Evolutionary conservation across 495 filamentous ascomycete genomes (phyloP).

Genomic region (Daldinia vernicosa): DNA sequence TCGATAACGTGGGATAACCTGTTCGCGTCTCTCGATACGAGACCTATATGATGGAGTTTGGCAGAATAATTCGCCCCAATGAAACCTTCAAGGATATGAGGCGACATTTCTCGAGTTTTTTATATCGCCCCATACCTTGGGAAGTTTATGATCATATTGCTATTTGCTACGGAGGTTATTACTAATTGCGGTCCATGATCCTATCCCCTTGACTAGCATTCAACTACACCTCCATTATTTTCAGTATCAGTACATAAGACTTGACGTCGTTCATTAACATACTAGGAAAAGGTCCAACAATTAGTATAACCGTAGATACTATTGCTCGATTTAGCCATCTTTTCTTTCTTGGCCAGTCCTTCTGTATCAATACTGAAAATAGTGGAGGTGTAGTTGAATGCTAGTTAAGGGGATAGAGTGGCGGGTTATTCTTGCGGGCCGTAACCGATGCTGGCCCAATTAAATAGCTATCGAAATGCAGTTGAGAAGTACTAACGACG

Average conservation of each 20-base stretch:
- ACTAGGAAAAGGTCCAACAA: no score
- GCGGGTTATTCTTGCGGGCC: conserved; percentile 10
- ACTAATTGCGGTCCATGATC: background rate
- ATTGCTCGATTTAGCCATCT: no score
- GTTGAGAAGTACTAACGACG: background rate
- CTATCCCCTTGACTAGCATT: no score
- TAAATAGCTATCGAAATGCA: background rate
- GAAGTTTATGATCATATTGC: background rate
- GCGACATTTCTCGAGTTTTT: background rate
- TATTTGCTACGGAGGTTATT: background rate
- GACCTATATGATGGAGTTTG: conserved; percentile 23
- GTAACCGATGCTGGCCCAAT: conserved; percentile 22
- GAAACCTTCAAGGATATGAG: background rate
- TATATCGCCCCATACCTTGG: background rate
- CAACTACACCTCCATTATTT: no score
- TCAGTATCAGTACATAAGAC: no score
- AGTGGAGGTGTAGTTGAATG: no score
- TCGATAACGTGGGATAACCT: conserved; percentile 36
- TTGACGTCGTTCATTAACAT: no score
- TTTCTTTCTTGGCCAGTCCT: no score
- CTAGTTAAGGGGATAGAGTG: no score
- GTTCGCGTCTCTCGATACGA: conserved; percentile 34
- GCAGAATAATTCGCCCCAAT: background rate
- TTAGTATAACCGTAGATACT: no score
- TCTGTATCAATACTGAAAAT: no score